Conservation (phyloP, 306 rosid genomes). For the Oxytropis ochrocephala region DNA sequence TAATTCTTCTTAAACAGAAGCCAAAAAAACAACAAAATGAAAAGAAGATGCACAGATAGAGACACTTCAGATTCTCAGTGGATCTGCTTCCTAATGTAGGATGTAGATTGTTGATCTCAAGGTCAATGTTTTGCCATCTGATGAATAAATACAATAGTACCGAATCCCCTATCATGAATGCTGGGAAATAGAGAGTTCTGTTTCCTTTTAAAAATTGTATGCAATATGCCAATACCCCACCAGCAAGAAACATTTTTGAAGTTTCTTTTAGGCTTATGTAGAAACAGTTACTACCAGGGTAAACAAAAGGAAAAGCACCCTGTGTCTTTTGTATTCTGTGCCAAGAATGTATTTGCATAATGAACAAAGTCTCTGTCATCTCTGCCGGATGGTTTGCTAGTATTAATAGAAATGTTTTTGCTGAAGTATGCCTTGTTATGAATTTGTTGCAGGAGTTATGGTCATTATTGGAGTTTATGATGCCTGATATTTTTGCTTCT, state of each 20-base stretch:
- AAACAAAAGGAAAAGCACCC: not conserved
- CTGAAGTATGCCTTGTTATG: slow-evolving; percentile 11
- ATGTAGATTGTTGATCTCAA: not conserved
- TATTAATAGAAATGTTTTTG: not conserved
- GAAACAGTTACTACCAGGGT: not conserved
- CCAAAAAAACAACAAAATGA: not conserved
- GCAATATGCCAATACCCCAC: not conserved
- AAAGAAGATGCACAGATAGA: not conserved
- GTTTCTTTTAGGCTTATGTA: slow-evolving; percentile 5
- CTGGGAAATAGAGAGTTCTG: not conserved
- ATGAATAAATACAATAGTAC: not conserved
- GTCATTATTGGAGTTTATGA: slow-evolving; percentile 94
- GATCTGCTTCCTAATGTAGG: not conserved
- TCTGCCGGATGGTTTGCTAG: slow-evolving; percentile 7
- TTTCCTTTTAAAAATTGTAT: not conserved
- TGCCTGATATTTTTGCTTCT: slow-evolving; percentile 86
- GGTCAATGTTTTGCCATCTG: not conserved
- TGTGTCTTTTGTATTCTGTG: not conserved
- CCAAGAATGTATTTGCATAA: slow-evolving; percentile 8
- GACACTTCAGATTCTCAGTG: not conserved
- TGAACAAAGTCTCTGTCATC: not conserved
- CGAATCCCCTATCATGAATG: not conserved
- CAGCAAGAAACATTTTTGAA: not conserved
- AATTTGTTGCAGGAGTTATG: slow-evolving; percentile 76
- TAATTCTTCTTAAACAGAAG: not conserved